A percentile compares a stretch with the other conserved stretches of the same genome.
These are phyloP conservation scores for Chlorella sp. DNA, from an alignment of 139 green algal genomes.

Conservation along the genomic window DNA sequence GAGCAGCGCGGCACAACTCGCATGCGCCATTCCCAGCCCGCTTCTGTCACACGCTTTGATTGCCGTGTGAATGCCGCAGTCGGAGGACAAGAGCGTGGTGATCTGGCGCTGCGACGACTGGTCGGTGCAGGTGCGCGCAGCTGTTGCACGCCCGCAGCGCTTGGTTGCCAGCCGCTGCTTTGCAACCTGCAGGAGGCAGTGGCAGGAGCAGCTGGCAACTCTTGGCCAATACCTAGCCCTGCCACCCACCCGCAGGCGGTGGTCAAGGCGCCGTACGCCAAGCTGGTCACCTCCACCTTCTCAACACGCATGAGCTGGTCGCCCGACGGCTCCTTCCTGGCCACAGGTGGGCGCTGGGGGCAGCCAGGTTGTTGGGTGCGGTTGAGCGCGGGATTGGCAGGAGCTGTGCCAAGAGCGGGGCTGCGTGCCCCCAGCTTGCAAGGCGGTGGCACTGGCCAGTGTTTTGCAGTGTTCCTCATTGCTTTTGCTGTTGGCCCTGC, in stretches of 20 bases:
- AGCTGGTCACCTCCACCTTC: slow-evolving; percentile 56
- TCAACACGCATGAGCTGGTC: slow-evolving; percentile 57
- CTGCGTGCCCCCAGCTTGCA: too few relatives aligned
- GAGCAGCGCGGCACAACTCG: too few relatives aligned
- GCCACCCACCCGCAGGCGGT: too few relatives aligned
- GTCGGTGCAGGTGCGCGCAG: slow-evolving; percentile 34
- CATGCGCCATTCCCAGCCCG: neutral
- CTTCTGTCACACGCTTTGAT: neutral
- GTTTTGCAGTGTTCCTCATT: neutral
- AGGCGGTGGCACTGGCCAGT: too few relatives aligned
- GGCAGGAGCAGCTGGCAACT: too few relatives aligned
- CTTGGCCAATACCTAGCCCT: too few relatives aligned
- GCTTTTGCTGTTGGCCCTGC: neutral
- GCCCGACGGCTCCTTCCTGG: slow-evolving; percentile 79
- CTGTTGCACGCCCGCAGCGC: too few relatives aligned
- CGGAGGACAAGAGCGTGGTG: slow-evolving; percentile 81
- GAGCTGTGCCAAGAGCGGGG: too few relatives aligned
- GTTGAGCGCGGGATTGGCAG: too few relatives aligned
- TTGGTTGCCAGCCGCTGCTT: too few relatives aligned
- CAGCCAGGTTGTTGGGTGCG: too few relatives aligned
- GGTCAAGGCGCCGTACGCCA: slow-evolving; percentile 60
- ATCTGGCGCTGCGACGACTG: slow-evolving; percentile 86
- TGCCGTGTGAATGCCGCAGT: slow-evolving; percentile 46
- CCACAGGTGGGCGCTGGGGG: slow-evolving; percentile 40
- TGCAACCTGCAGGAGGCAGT: too few relatives aligned